Base-by-base conservation (phyloP, 192 early-diverging fungal genomes). In the Entomortierella parvispora region DNA sequence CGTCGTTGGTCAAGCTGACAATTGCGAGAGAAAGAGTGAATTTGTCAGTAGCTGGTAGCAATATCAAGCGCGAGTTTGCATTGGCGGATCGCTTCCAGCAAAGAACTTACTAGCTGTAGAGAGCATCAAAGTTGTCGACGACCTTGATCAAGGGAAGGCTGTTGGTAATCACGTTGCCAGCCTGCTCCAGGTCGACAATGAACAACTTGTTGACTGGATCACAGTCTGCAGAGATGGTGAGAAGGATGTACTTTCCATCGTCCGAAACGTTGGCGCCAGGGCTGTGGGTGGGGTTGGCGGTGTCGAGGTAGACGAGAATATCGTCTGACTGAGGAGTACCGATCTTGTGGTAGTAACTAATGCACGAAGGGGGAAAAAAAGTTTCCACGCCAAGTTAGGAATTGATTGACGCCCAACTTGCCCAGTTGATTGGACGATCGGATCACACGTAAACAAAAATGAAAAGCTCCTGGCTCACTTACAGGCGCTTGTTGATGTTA, bases 261-360 rank as follows among this genome's bases (percentile, higher is more conserved):
- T 85, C 81, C 12, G 84, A 81, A 18, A 83, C 62, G 10, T 32
- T 43, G 2, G 55, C 46, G 26, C 52, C 9, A 58, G 79, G 55
- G 43, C 77, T 60, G 34, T 70, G 63, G 8, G 83, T 62, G 3
- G 89, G 87, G 60, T 89, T 63, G 28, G 69, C 57, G 0, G 81
- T 68, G 47, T 83, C 84, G 28, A 79, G 59, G 68, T 71, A 87
- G 49, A 90, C 57, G 37, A 89, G 63, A 26, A 86, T 64, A 60
- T 92, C 90, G 9, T 90, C 67, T 4, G 52, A 40, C 68, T 89
- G 88, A 25, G 81, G 49, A 47, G 86, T 89, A 23, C 85, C 89
- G 20, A 86, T 45, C 60, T 67, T 69, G 62, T 87, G 85, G 62
- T 86, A 87, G 65, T 56, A 85, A 8, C 78, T 56, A 31, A 40